These are phyloP conservation scores for Elaeis guineensis DNA, from an alignment of 176 grass and related monocot species.

Conservation along the genomic window DNA sequence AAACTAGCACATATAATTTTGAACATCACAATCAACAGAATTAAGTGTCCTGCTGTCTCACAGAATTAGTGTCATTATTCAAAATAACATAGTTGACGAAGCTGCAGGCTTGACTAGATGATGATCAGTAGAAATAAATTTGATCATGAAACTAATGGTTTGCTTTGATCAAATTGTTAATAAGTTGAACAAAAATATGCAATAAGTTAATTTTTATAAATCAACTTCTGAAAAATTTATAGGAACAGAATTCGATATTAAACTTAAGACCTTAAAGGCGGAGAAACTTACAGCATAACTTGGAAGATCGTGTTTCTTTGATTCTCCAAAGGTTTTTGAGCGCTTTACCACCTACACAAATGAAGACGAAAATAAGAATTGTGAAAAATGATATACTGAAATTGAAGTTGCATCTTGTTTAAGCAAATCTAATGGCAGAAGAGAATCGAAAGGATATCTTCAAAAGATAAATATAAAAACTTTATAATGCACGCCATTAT, in stretches of 20 bases:
- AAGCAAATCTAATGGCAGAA: background rate
- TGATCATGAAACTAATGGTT: no score
- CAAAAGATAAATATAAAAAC: no score
- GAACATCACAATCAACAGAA: no score
- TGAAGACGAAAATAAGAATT: constrained; percentile 12
- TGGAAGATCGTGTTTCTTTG: constrained; percentile 27
- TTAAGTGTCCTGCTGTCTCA: no score
- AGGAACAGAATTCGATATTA: background rate
- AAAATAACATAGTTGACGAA: no score
- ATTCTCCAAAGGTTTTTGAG: constrained; percentile 34
- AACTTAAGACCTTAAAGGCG: background rate
- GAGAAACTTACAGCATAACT: constrained; percentile 57
- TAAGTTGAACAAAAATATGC: no score
- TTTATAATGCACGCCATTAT: no score
- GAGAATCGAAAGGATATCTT: background rate
- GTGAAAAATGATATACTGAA: background rate
- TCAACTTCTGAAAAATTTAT: background rate
- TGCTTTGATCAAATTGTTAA: no score
- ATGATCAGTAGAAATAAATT: no score
- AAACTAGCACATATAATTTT: no score
- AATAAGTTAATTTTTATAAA: background rate
- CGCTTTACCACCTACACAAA: constrained; percentile 30
- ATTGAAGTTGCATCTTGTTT: background rate
- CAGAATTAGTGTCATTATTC: no score
- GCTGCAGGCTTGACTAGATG: no score